Percentiles rank a stretch among this genome's conserved stretches.
These are phyloP conservation scores for Fusarium veterinarium DNA, from an alignment of 2,329 filamentous ascomycete genomes.

Conservation along the genomic window DNA sequence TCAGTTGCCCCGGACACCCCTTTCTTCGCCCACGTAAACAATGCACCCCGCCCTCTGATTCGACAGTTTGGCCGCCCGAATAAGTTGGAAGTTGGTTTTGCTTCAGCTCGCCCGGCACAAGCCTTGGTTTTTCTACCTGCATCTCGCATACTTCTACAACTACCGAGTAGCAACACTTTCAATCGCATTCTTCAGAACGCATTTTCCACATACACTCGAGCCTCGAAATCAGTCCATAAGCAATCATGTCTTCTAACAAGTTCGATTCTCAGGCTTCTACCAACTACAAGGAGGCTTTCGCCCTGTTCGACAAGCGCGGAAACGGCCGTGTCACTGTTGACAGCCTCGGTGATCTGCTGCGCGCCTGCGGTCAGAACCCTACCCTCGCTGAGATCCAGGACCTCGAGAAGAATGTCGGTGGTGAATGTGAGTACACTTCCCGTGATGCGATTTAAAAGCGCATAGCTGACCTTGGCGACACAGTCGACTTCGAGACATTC, in stretches of 20 bases:
- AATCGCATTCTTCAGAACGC: conserved; percentile 23
- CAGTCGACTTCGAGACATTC: conserved; percentile 99
- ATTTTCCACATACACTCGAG: conserved; percentile 1
- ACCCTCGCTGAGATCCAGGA: conserved; percentile 93
- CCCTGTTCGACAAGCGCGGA: conserved; percentile 99
- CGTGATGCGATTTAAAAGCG: background rate
- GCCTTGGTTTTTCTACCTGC: conserved; percentile 11
- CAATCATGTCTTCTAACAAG: conserved; percentile 63
- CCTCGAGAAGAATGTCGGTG: conserved; percentile 87
- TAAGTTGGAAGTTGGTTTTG: conserved; percentile 42
- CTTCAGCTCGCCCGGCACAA: conserved; percentile 33
- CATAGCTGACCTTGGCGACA: conserved; percentile 1
- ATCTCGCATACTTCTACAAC: conserved; percentile 26
- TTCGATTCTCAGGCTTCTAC: conserved; percentile 76
- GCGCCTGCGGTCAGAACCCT: conserved; percentile 97
- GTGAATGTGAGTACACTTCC: conserved; percentile 79
- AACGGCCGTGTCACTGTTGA: conserved; percentile 90
- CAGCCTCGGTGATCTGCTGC: conserved; percentile 90
- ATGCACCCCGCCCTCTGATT: conserved; percentile 52
- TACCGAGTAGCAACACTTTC: conserved; percentile 26
- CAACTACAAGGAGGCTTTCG: conserved; percentile 99
- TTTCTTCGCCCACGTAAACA: conserved; percentile 47
- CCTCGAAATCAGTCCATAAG: conserved; percentile 14
- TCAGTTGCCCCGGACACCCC: conserved; percentile 49
- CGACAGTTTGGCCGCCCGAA: conserved; percentile 42